A percentile compares a stretch with the other conserved stretches of the same genome.
phyloP scores from a whole-genome alignment of 495 filamentous ascomycete species.

The Penicillium canescens region DNA sequence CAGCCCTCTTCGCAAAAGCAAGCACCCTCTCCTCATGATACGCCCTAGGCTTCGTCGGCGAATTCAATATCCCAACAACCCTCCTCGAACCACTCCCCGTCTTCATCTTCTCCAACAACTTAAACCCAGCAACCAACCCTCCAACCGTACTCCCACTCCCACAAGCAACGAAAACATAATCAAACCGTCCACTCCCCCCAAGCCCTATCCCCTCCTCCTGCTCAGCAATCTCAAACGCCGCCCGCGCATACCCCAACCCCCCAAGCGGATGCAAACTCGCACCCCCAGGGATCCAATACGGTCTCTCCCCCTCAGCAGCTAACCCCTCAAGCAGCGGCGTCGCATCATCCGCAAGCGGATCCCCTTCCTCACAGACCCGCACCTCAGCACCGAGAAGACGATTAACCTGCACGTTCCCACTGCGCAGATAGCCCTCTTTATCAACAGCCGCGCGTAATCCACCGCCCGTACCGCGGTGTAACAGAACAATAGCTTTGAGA shows the following conservation, averaged over 20 bases:
- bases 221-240: conserved; percentile 37
- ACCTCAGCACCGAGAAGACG: conserved; percentile 40
- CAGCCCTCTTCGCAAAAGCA: conserved; percentile 31
- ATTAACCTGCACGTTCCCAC: conserved; percentile 34
- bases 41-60: conserved; percentile 27
- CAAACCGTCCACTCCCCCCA: conserved; percentile 26
- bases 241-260: conserved; percentile 40
- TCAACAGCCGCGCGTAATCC: conserved; percentile 18
- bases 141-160: conserved; percentile 43
- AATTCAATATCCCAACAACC: conserved; percentile 37
- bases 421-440: conserved; percentile 17
- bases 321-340: conserved; percentile 23
- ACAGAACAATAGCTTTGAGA: conserved; percentile 26
- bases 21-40: conserved; percentile 37
- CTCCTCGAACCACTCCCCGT: conserved; percentile 8
- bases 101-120: conserved; percentile 27
- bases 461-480: conserved; percentile 33
- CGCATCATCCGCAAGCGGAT: conserved; percentile 15
- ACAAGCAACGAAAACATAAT: conserved; percentile 41
- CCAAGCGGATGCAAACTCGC: conserved; percentile 43
- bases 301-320: conserved; percentile 9
- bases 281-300: conserved; percentile 42
- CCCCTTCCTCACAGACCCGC: conserved; percentile 28
- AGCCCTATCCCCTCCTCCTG: conserved; percentile 30
- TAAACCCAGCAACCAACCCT: conserved; percentile 41